These are phyloP conservation scores for Acacia confusa DNA, from an alignment of 306 rosid genomes.

Conservation along the genomic window DNA sequence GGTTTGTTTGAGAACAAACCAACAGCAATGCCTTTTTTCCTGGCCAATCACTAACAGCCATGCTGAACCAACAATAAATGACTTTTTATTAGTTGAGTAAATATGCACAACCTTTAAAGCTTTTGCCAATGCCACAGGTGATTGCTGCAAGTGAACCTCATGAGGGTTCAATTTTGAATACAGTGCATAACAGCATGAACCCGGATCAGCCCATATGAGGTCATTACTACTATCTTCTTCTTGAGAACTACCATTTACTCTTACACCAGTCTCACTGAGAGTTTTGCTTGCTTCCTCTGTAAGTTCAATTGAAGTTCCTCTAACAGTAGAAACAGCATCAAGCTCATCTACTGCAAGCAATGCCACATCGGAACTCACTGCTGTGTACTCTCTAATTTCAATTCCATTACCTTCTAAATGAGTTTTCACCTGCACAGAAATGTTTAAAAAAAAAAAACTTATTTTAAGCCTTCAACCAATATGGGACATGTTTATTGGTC, in stretches of 20 bases:
- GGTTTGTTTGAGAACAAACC: slow-evolving; percentile 19
- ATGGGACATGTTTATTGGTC: background rate
- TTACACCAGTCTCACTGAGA: slow-evolving; percentile 23
- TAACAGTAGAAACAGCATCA: slow-evolving; percentile 35
- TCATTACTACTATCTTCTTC: slow-evolving; percentile 45
- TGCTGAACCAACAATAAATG: slow-evolving; percentile 24
- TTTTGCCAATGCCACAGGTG: slow-evolving; percentile 98
- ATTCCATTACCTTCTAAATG: slow-evolving; percentile 72
- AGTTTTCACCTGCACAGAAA: slow-evolving; percentile 58
- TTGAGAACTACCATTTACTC: slow-evolving; percentile 44
- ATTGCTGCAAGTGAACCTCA: slow-evolving; percentile 66
- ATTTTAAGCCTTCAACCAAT: background rate
- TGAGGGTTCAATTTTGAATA: slow-evolving; percentile 71
- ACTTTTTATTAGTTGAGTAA: background rate
- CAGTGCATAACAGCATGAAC: slow-evolving; percentile 81
- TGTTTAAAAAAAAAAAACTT: background rate
- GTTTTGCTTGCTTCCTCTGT: slow-evolving; percentile 23
- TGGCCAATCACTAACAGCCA: slow-evolving; percentile 4
- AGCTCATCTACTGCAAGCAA: slow-evolving; percentile 69
- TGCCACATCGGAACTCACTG: slow-evolving; percentile 62
- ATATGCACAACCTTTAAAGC: slow-evolving; percentile 75
- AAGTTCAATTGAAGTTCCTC: slow-evolving; percentile 36
- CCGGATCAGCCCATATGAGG: slow-evolving; percentile 87
- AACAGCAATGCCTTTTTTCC: slow-evolving; percentile 12
- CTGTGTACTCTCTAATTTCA: slow-evolving; percentile 75